A percentile compares a stretch with the other conserved stretches of the same genome.
Evolutionary conservation across 2,329 filamentous ascomycete species (phyloP).

Genomic region (Aspergillus nomiae): DNA sequence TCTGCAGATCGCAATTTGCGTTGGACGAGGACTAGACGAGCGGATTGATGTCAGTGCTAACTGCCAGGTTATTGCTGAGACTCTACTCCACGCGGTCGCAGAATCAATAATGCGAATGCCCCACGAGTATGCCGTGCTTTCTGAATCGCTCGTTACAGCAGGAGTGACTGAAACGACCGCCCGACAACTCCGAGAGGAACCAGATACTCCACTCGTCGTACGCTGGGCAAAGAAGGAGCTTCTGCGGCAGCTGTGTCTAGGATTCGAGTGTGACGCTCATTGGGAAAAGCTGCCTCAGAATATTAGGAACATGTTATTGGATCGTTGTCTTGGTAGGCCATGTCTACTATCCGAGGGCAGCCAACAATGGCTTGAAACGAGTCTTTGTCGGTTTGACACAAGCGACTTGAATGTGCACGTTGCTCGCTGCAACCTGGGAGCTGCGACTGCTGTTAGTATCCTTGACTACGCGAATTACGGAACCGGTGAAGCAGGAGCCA

Average conservation of each 20-base stretch:
- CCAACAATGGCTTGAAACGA: conserved; percentile 47
- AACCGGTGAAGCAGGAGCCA: conserved; percentile 26
- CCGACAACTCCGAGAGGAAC: conserved; percentile 36
- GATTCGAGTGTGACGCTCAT: conserved; percentile 52
- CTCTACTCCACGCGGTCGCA: conserved; percentile 39
- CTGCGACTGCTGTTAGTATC: conserved; percentile 38
- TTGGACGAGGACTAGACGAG: conserved; percentile 32
- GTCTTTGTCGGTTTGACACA: conserved; percentile 40
- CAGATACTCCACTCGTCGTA: conserved; percentile 42
- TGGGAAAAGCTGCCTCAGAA: conserved; percentile 54
- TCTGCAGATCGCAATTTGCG: conserved; percentile 34
- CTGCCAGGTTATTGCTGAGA: conserved; percentile 43
- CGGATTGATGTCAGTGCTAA: conserved; percentile 37
- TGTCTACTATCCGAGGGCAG: conserved; percentile 44
- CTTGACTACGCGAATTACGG: conserved; percentile 34
- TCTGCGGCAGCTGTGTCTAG: conserved; percentile 51
- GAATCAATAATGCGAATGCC: conserved; percentile 38
- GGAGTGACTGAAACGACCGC: conserved; percentile 38
- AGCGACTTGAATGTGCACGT: conserved; percentile 46
- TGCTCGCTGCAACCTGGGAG: conserved; percentile 52
- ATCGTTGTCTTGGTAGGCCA: conserved; percentile 48
- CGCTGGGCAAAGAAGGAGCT: conserved; percentile 49
- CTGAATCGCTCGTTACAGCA: conserved; percentile 36
- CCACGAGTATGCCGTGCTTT: conserved; percentile 39
- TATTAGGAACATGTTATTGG: conserved; percentile 50